phyloP scores from a whole-genome alignment of 179 eudicot genomes.

The Silene noctiflora region DNA sequence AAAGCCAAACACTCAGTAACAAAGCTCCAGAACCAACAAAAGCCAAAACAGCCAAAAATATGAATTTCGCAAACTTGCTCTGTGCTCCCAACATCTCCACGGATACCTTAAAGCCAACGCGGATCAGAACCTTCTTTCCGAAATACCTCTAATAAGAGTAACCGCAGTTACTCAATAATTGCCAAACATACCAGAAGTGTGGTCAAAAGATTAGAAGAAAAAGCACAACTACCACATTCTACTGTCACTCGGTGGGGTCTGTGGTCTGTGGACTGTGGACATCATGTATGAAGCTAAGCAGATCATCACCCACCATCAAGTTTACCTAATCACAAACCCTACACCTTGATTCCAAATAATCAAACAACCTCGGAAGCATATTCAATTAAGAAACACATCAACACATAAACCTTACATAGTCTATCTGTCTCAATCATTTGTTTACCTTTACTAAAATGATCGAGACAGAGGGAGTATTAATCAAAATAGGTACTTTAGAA shows the following conservation, averaged over 20 bases:
- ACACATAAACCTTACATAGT: background rate
- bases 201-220: background rate
- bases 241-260: background rate
- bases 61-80: background rate
- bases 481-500: constrained; percentile 2
- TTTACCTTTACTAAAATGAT: too few species aligned
- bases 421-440: background rate
- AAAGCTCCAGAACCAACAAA: background rate
- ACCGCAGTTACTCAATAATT: background rate
- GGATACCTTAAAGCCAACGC: background rate
- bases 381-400: background rate
- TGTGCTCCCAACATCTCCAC: background rate
- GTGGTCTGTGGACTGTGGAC: too few species aligned
- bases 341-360: constrained; percentile 1
- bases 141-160: background rate
- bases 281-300: background rate
- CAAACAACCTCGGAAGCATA: background rate
- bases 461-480: background rate
- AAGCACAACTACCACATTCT: background rate
- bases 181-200: background rate
- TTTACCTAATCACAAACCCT: constrained; percentile 13
- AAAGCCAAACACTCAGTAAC: background rate
- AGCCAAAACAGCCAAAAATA: background rate
- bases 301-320: background rate
- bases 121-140: background rate